A percentile compares a stretch with the other conserved stretches of the same genome.
phyloP scores from a whole-genome alignment of 352 stramenopile genomes.

The Albugo candida region DNA sequence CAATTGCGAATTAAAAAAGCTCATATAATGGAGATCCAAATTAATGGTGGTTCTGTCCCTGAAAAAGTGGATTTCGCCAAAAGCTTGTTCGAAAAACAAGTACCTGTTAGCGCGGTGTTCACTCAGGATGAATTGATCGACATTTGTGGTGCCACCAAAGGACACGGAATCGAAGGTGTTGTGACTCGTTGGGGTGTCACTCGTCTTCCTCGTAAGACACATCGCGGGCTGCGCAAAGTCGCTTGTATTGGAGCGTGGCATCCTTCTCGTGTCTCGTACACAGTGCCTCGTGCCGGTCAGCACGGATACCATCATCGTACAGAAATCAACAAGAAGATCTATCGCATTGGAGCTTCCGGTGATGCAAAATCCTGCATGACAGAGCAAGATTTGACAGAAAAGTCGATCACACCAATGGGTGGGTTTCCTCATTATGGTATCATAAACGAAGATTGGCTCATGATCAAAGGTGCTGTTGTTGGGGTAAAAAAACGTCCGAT shows the following conservation, averaged over 20 bases:
- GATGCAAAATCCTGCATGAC: constrained; percentile 94
- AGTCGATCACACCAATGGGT: constrained; percentile 98
- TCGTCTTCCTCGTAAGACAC: constrained; percentile 98
- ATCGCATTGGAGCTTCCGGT: constrained; percentile 89
- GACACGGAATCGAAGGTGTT: constrained; percentile 97
- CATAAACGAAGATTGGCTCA: constrained; percentile 99
- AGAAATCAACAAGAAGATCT: constrained; percentile 99
- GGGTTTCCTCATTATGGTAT: constrained; percentile 99
- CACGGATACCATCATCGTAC: constrained; percentile 99
- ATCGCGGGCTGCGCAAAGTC: constrained; percentile 99
- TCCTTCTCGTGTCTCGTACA: constrained; percentile 95
- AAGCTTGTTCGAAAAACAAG: constrained; percentile 98
- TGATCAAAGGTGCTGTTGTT: constrained; percentile 98
- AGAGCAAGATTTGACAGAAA: constrained; percentile 98
- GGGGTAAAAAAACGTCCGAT: constrained; percentile 98
- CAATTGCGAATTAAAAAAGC: constrained; percentile 99
- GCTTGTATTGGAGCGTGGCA: constrained; percentile 99
- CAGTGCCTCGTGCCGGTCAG: constrained; percentile 97
- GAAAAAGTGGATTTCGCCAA: constrained; percentile 99
- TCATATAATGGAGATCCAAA: constrained; percentile 99
- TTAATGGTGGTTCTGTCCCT: constrained; percentile 94
- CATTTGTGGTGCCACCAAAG: constrained; percentile 97
- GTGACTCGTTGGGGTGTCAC: constrained; percentile 99
- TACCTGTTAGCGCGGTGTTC: constrained; percentile 90
- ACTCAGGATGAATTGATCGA: constrained; percentile 98